phyloP scores from a whole-genome alignment of 192 early-diverging fungal genomes.

The Entomortierella lignicola region DNA sequence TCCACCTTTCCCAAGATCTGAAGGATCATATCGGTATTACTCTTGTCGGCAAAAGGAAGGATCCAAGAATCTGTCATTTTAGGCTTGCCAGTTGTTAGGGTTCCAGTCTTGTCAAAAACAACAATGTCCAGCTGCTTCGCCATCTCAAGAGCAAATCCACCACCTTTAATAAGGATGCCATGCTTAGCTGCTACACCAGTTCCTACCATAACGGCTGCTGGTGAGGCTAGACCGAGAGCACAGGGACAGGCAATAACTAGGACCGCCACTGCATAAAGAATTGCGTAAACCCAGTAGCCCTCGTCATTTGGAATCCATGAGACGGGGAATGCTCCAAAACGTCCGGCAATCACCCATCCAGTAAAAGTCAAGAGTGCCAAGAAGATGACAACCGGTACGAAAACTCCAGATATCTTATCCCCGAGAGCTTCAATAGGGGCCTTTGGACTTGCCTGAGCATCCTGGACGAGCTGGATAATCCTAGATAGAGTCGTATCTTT shows the following conservation, averaged over 20 bases:
- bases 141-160: conserved; percentile 79
- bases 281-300: conserved; percentile 60
- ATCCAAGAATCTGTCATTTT: conserved; percentile 59
- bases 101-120: conserved; percentile 90
- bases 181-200: conserved; percentile 73
- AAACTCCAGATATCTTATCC: conserved; percentile 69
- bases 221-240: conserved; percentile 74
- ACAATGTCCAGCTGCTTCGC: conserved; percentile 70
- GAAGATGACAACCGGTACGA: conserved; percentile 73
- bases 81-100: conserved; percentile 78
- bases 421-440: conserved; percentile 76
- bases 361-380: conserved; percentile 68
- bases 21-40: conserved; percentile 23
- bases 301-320: conserved; percentile 59
- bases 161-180: conserved; percentile 79
- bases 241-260: conserved; percentile 82
- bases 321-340: conserved; percentile 39
- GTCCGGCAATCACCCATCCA: conserved; percentile 62
- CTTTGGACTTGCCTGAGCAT: conserved; percentile 70
- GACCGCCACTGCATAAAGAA: conserved; percentile 69
- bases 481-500: conserved; percentile 70
- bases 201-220: conserved; percentile 82
- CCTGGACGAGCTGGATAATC: conserved; percentile 73
- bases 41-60: conserved; percentile 1
- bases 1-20: conserved; percentile 61